These are phyloP conservation scores for Somion occarium DNA, from an alignment of 1,284 basidiomycete genomes.

Conservation along the genomic window DNA sequence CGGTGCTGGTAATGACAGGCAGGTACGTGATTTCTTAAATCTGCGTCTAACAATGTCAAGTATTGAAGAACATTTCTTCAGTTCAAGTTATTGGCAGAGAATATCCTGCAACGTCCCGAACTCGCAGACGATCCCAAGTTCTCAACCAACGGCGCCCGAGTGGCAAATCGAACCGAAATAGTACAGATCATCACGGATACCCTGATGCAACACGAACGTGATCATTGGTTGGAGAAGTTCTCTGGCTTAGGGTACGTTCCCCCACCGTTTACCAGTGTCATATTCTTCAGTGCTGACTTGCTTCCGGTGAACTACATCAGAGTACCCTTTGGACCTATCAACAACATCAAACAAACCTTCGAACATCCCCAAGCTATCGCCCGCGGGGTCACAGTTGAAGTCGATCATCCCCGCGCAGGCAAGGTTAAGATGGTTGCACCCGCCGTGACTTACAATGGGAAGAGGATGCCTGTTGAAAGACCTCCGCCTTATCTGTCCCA, in stretches of 20 bases:
- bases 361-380: slow-evolving; percentile 84
- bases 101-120: slow-evolving; percentile 54
- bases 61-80: slow-evolving; percentile 25
- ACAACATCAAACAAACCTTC: slow-evolving; percentile 88
- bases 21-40: slow-evolving; percentile 38
- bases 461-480: slow-evolving; percentile 68
- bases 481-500: slow-evolving; percentile 84
- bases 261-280: slow-evolving; percentile 6
- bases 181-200: slow-evolving; percentile 67
- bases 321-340: slow-evolving; percentile 90
- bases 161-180: slow-evolving; percentile 71
- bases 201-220: slow-evolving; percentile 53
- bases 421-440: slow-evolving; percentile 84
- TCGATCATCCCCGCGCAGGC: slow-evolving; percentile 57
- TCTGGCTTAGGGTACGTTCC: slow-evolving; percentile 66
- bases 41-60: slow-evolving; percentile 6
- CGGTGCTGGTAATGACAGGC: slow-evolving; percentile 88
- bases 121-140: slow-evolving; percentile 61
- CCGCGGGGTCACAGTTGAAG: slow-evolving; percentile 53
- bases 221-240: slow-evolving; percentile 72
- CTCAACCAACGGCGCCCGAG: slow-evolving; percentile 70
- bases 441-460: slow-evolving; percentile 84
- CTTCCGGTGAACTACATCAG: too few species aligned
- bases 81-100: slow-evolving; percentile 64
- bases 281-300: not conserved